Evolutionary conservation across 768 basidiomycete genomes (phyloP), one percentile per base, ranked within the genome.

Genomic region (Kwoniella newhampshirensis): DNA sequence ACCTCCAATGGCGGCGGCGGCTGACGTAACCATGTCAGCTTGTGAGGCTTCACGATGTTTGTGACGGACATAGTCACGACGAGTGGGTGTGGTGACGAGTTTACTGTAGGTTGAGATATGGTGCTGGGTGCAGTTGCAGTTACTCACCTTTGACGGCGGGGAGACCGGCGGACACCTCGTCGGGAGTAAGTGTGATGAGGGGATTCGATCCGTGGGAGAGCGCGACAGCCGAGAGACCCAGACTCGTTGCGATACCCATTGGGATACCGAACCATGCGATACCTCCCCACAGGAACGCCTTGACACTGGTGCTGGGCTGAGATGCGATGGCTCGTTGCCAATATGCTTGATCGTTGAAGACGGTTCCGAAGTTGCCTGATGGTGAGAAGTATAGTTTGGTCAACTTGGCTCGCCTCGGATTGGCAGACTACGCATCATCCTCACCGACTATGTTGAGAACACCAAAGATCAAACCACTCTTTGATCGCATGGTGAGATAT

Each of bases 281-380:
- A 2, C 91, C 92, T 41, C 92, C 93, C 7, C 91, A 81, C 3
- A 93, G 79, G 78, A 91, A 97, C 0, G 88, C 92, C 75, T 91
- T 92, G 57, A 93, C 91, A 12, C 87, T 87, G n/a, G 82, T 85
- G 1, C 84, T 85, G 0, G 90, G 91, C 15, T 85, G 79, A 58
- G 86, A 87, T 1, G 93, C 92, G 69, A 96, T 91, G 1, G 91
- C 91, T 12, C 90, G 82, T 70, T 91, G 89, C 75, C 89, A 94
- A 76, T 94, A 97, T 0, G 88, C 86, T 68, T 88, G 86, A 57
- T 75, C 71, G 44, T 61, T 63, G 59, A 74, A 76, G 3, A 85
- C 83, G 9, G 81, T 83, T 12, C 56, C 59, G 26, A 57, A 58
- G 50, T 57, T 57, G 18, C 50, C 51, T 53, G 46, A 42, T 11